Evolutionary conservation across 768 basidiomycete genomes (phyloP), one percentile per base, ranked within the genome.

Genomic region (Lactifluus hygrophoroides): DNA sequence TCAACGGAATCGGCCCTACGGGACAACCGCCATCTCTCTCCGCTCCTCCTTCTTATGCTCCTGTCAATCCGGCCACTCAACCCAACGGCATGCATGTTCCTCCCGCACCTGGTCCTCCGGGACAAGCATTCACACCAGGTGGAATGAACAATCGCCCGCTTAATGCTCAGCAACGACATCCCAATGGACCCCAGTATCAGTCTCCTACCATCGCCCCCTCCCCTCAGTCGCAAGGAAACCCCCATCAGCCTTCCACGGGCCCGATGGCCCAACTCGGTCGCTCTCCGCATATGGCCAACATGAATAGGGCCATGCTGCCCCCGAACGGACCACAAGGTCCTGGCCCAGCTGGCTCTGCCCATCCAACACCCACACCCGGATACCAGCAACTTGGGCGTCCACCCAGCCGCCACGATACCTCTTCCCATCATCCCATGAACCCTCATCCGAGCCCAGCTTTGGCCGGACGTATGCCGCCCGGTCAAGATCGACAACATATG

Each of bases 141-240:
- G 42, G 50, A 2, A 51, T 66, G 47, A 70, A 68, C 1, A 70
- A 68, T 7, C 73, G 69, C 56, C 76, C 72, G 42, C 66, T 68
- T 6, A 64, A 60, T 13, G 70, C 70, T 16, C 78, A 71, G 59
- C 78, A 76, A 60, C 78, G 77, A 23, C 69, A 66, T 3, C 73
- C 76, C 19, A 79, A 78, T 14, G 68, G 61, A 3, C 60, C 71
- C 14, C 78, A 80, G 9, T 86, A 82, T 68, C 82, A 78, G 42
- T 85, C 84, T 21, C 85, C 85, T 4, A 83, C 79, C 2, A 83
- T 86, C 70, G 74, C 82, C 2, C 77, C 80, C 51, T 83, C 84
- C 3, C 79, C 82, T 0, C 83, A 83, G 61, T 77, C 77, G 46
- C 67, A 67, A 8, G 70, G 70, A 28, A 67, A 66, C 8, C 74